A percentile compares a stretch with the other conserved stretches of the same genome.
phyloP scores from a whole-genome alignment of 306 rosid species.

The Cicer chorassanicum region DNA sequence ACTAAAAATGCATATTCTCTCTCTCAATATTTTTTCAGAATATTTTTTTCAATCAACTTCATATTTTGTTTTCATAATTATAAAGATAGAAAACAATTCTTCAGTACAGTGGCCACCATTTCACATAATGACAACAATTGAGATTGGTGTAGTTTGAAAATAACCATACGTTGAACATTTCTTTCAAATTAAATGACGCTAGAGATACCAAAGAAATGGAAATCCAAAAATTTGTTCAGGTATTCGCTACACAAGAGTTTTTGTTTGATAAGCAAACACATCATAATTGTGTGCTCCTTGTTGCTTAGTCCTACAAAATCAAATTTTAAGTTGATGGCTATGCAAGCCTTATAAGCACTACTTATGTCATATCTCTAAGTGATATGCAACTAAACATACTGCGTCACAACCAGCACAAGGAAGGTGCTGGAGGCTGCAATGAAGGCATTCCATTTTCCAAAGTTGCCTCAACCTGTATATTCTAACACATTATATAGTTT shows the following conservation, averaged over 20 bases:
- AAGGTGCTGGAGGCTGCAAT: background rate
- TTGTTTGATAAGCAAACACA: background rate
- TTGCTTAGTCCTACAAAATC: background rate
- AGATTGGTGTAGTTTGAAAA: slow-evolving; percentile 26
- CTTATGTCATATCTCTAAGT: no score
- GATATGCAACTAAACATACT: background rate
- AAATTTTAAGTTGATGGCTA: no score
- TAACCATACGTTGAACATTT: background rate
- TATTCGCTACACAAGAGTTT: slow-evolving; percentile 16
- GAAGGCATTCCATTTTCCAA: background rate
- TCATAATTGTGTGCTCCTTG: slow-evolving; percentile 27
- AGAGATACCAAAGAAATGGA: background rate
- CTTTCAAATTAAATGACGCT: background rate
- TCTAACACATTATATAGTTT: slow-evolving; percentile 6
- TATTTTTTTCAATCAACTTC: slow-evolving; percentile 28
- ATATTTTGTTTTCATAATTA: slow-evolving; percentile 5
- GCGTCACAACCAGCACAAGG: background rate
- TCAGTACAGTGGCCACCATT: slow-evolving; percentile 22
- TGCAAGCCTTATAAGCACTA: no score
- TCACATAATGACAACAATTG: slow-evolving; percentile 1
- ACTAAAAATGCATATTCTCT: background rate
- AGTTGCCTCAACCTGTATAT: no score
- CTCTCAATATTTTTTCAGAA: background rate
- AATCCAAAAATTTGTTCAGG: slow-evolving; percentile 6
- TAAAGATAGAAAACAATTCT: background rate